Base-by-base conservation (phyloP, 768 basidiomycete genomes). In the Postia placenta region DNA sequence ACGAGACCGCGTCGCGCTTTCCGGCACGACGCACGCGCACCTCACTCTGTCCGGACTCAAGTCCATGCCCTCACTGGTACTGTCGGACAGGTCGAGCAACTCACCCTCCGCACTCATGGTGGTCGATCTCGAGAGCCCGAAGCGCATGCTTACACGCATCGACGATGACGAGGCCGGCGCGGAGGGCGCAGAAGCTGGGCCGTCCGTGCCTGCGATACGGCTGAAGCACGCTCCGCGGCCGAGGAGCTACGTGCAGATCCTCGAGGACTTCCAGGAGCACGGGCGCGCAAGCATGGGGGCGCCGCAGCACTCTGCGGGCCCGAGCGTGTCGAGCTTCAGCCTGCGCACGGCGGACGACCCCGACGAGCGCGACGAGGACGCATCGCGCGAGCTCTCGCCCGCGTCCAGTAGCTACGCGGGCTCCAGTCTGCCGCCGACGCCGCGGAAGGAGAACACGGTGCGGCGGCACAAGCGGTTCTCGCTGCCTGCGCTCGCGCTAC, bases 401-500 rank as follows among this genome's bases (percentile, higher is more conserved):
- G 55, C 49, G 12, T 39, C 51, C 39, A 45, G 27, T 35, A 19
- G 33, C 44, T 47, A 33, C 17, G 28, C 49, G 20, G 42, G 41
- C 28, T 23, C 46, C 28, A 58, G 59, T 50, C 26, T 43, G 11
- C 47, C 56, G 2, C 25, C 55, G 39, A 53, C 53, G 22, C 42
- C 52, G 30, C 24, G 65, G 50, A 72, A 62, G 56, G 85, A 86
- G 60, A 76, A 85, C 52, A 85, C 84, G 0, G 75, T 74, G 38
- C 67, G 83, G 55, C 64, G 79, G 57, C 71, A 70, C 58, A 85
- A 87, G 60, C 76, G 85, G 33, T 88, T 88, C 58, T 89, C 88
- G 42, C 52, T 85, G 43, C 85, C 87, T 40, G 85, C 85, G n/a
- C 71, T 91, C 30, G 86, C 83, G 30, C 55, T 90, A 62, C 86